Evolutionary conservation across 225 moss, liverwort and hornwort genomes (phyloP), one percentile per base, ranked within the genome.

Genomic region (Polytrichum formosum): DNA sequence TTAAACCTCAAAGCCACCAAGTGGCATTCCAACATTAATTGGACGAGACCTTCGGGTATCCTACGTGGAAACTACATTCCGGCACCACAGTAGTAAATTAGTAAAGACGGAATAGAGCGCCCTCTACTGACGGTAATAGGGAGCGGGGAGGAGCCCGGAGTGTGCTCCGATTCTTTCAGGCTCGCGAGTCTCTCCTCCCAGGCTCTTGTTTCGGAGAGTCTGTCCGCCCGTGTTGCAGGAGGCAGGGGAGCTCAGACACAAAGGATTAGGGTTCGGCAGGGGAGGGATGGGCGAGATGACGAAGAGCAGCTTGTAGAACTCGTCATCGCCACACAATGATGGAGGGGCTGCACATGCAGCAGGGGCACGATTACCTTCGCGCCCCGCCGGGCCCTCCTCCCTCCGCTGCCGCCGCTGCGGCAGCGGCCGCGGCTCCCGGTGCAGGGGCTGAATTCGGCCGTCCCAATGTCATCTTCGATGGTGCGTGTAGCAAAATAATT

Each of bases 381-480:
- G 84, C 84, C 54, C 84, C 84, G 26, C 84, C 84, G 65, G 88
- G 73, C 64, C 88, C 88, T 73, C 84, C 87, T 65, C 79, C 84
- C 17, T 23, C 71, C 54, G 46, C 76, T 30, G 37, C 67, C 2
- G 60, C 69, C 19, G 54, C 68, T 46, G 37, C 70, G 2, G 64
- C 68, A 25, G 33, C 87, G 18, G 65, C 78, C 22, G 60, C 77
- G 30, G 22, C 67, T 33, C 31, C 30, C 13, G 67, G 31, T 20
- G 18, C 71, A 33, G 65, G 79, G 31, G 70, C 79, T 64, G 88
- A 88, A 67, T 88, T 88, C 53, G 84, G 88, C 63, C 92, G 95
- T 72, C 74, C 84, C 27, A 96, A 90, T 76, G 85, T 90, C 0
- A 85, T 93, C 63, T 96, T 96, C 68, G 96, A 96, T 87, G 96